phyloP scores from a whole-genome alignment of 169 alveolate genomes.

The Eimeria brunetti region DNA sequence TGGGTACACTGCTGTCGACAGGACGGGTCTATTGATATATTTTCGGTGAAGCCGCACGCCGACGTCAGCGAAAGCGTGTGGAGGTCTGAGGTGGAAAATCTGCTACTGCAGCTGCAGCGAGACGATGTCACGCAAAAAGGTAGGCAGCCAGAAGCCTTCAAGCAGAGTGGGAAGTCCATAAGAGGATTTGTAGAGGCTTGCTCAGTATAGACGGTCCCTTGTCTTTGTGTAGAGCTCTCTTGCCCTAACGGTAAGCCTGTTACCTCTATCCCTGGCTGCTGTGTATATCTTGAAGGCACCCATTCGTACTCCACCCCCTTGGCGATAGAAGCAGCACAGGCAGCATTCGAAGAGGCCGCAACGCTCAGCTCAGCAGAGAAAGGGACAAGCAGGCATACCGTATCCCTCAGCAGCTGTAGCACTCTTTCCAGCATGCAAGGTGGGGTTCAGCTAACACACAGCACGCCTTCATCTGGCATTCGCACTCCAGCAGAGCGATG shows the following conservation, averaged over 20 bases:
- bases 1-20: neutral
- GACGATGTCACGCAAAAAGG: conserved; percentile 39
- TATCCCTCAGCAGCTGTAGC: conserved; percentile 58
- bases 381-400: neutral
- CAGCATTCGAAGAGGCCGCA: neutral
- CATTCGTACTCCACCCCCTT: neutral
- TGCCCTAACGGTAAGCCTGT: neutral
- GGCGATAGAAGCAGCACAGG: conserved; percentile 3
- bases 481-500: neutral
- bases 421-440: conserved; percentile 36
- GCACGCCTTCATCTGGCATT: conserved; percentile 8
- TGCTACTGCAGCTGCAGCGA: conserved; percentile 11
- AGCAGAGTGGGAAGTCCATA: neutral
- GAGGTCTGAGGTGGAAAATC: neutral
- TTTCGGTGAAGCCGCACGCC: conserved; percentile 30
- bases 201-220: neutral
- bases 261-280: neutral
- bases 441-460: neutral
- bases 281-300: neutral
- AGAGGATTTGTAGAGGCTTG: neutral
- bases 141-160: neutral
- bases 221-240: neutral
- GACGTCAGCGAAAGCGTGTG: conserved; percentile 25
- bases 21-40: conserved; percentile 67
- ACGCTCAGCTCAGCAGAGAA: neutral